Evolutionary conservation across 2,329 filamentous ascomycete genomes (phyloP).

Genomic region (Corniculantispora saksenae): DNA sequence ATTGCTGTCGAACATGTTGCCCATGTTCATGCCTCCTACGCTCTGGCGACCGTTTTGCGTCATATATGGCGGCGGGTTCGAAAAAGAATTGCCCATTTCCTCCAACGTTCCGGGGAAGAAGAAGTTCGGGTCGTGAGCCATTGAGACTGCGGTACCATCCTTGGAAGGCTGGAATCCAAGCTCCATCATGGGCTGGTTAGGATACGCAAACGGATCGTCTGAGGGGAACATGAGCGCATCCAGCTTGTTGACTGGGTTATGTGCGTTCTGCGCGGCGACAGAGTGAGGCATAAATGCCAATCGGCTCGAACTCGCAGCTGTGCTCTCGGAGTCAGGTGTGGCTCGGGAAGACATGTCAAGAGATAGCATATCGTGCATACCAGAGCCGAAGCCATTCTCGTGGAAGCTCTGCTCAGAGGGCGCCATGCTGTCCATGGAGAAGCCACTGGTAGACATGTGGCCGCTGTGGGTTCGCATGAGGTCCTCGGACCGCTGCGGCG

Average conservation of each 20-base stretch:
- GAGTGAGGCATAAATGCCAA: slow-evolving; percentile 35
- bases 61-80: slow-evolving; percentile 71
- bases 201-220: slow-evolving; percentile 76
- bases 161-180: slow-evolving; percentile 44
- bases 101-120: slow-evolving; percentile 58
- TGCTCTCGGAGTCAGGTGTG: slow-evolving; percentile 46
- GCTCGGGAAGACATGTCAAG: slow-evolving; percentile 46
- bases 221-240: slow-evolving; percentile 81
- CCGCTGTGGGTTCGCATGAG: slow-evolving; percentile 33
- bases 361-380: slow-evolving; percentile 46
- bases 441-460: slow-evolving; percentile 27
- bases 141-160: slow-evolving; percentile 33
- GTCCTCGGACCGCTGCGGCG: slow-evolving; percentile 37
- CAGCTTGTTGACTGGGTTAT: slow-evolving; percentile 64
- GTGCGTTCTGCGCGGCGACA: slow-evolving; percentile 31
- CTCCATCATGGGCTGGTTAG: slow-evolving; percentile 71
- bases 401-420: slow-evolving; percentile 34
- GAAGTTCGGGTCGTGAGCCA: slow-evolving; percentile 45
- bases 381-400: slow-evolving; percentile 37
- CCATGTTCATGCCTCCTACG: slow-evolving; percentile 44
- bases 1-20: slow-evolving; percentile 46
- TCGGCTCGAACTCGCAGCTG: slow-evolving; percentile 41
- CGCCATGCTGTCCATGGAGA: slow-evolving; percentile 38
- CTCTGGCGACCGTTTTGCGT: slow-evolving; percentile 47
- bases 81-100: slow-evolving; percentile 72